Evolutionary conservation across 345 rosid genomes (phyloP).

Genomic region (Alliaria petiolata): DNA sequence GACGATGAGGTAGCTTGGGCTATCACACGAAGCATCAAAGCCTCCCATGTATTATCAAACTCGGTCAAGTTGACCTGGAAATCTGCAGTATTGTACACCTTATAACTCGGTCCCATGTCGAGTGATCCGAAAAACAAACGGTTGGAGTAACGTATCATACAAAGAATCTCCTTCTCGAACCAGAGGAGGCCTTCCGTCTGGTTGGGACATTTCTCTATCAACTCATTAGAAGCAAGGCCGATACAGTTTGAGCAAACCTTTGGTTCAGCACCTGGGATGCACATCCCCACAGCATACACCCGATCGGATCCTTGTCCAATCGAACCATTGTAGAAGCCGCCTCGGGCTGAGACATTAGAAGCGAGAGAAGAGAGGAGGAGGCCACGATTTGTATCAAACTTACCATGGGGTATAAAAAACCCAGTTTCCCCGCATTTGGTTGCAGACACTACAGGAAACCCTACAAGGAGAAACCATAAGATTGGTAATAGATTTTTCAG

Average conservation of each 20-base stretch:
- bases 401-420: slow-evolving; percentile 11
- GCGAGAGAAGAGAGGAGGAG: slow-evolving; percentile 23
- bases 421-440: not conserved
- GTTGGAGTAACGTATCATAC: slow-evolving; percentile 40
- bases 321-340: slow-evolving; percentile 5
- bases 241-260: slow-evolving; percentile 25
- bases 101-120: not conserved
- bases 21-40: slow-evolving; percentile 5
- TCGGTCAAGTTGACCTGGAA: not conserved
- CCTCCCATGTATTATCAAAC: slow-evolving; percentile 13
- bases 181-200: slow-evolving; percentile 34
- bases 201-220: slow-evolving; percentile 20
- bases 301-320: not conserved
- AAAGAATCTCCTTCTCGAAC: slow-evolving; percentile 8
- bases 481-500: not conserved
- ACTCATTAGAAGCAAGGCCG: not conserved
- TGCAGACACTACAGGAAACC: not conserved
- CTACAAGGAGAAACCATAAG: not conserved
- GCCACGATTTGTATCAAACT: slow-evolving; percentile 24
- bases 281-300: slow-evolving; percentile 11
- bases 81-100: not conserved
- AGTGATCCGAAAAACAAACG: slow-evolving; percentile 7
- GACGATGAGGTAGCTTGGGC: slow-evolving; percentile 7
- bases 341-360: slow-evolving; percentile 13
- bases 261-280: slow-evolving; percentile 13